These are phyloP conservation scores for Eutrema yunnanense DNA, from an alignment of 345 rosid species.

Conservation along the genomic window DNA sequence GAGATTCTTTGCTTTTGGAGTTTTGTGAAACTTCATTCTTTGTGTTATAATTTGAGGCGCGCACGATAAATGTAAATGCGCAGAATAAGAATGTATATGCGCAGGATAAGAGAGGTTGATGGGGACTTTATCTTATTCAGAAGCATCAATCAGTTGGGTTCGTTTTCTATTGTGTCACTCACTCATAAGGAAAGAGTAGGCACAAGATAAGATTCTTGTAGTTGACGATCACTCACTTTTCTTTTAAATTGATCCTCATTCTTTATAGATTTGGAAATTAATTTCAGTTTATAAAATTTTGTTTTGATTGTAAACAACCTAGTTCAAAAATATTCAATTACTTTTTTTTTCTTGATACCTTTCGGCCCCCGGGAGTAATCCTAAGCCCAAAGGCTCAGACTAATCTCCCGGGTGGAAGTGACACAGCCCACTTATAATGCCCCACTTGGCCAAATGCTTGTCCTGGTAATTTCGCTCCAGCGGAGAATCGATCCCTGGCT, in stretches of 20 bases:
- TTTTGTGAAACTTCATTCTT: conserved; percentile 6
- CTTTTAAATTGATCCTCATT: background rate
- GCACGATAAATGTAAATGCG: conserved; percentile 17
- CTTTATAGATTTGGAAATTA: background rate
- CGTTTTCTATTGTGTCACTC: conserved; percentile 16
- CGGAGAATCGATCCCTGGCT: too few species aligned
- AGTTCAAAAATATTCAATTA: too few species aligned
- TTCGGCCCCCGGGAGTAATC: too few species aligned
- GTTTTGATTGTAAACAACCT: too few species aligned
- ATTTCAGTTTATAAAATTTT: background rate
- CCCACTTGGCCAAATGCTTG: too few species aligned
- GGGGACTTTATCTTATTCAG: conserved; percentile 9
- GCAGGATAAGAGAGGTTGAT: conserved; percentile 11
- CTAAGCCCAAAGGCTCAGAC: too few species aligned
- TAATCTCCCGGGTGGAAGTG: too few species aligned
- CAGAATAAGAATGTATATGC: background rate
- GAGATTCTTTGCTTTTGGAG: conserved; percentile 28
- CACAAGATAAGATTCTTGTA: conserved; percentile 30
- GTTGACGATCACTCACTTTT: conserved; percentile 16
- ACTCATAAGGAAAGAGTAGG: conserved; percentile 8
- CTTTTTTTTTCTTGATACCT: too few species aligned
- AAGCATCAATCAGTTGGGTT: conserved; percentile 24
- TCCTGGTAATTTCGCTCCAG: too few species aligned
- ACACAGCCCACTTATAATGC: too few species aligned
- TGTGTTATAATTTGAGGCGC: background rate